These are phyloP conservation scores for Inga laurina DNA, from an alignment of 306 rosid species.

Conservation along the genomic window DNA sequence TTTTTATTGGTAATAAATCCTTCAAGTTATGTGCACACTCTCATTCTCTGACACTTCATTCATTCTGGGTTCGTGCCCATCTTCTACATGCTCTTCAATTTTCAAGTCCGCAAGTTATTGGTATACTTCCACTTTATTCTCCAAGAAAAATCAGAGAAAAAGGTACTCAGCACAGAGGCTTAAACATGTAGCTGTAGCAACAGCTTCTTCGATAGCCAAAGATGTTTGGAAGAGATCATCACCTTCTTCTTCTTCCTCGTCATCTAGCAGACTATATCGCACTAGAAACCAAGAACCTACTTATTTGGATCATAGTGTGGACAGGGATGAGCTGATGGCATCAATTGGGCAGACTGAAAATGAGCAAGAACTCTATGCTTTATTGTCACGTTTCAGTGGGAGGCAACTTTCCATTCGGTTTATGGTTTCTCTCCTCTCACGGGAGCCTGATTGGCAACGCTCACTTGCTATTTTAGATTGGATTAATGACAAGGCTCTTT, in stretches of 20 bases:
- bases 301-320: constrained; percentile 67
- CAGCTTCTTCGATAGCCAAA: constrained; percentile 42
- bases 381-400: constrained; percentile 61
- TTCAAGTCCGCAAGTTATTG: constrained; percentile 1
- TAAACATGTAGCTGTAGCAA: constrained; percentile 20
- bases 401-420: constrained; percentile 76
- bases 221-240: constrained; percentile 67
- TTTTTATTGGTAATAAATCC: not conserved
- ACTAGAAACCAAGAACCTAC: constrained; percentile 37
- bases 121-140: constrained; percentile 13
- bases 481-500: constrained; percentile 78
- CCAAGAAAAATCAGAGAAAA: constrained; percentile 15
- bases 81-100: constrained; percentile 29
- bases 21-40: constrained; percentile 37
- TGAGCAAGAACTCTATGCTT: constrained; percentile 60
- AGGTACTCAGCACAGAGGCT: constrained; percentile 10
- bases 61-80: constrained; percentile 29
- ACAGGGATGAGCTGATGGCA: constrained; percentile 70
- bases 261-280: constrained; percentile 13
- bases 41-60: constrained; percentile 33
- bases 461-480: constrained; percentile 85
- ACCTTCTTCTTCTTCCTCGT: constrained; percentile 26
- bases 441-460: constrained; percentile 89
- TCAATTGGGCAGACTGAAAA: constrained; percentile 60
- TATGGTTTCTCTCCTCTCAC: constrained; percentile 80